phyloP scores from a whole-genome alignment of 345 rosid species.

The Nephelium lappaceum region DNA sequence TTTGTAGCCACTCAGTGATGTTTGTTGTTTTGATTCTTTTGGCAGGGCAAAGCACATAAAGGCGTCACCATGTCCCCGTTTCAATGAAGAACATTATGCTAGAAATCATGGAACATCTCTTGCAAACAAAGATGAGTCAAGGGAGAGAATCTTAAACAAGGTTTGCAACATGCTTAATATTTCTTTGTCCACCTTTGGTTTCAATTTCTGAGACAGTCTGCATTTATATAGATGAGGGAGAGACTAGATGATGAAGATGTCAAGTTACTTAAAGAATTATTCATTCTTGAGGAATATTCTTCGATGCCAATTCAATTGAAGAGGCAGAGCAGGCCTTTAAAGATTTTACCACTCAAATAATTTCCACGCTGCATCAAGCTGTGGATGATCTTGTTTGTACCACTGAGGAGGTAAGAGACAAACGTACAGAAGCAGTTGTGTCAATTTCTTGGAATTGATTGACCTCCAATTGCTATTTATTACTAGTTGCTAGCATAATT shows the following conservation, averaged over 20 bases:
- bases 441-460: background rate
- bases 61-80: slow-evolving; percentile 48
- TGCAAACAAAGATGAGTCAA: slow-evolving; percentile 43
- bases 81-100: slow-evolving; percentile 41
- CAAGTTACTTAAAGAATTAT: slow-evolving; percentile 67
- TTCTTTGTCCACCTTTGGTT: background rate
- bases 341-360: slow-evolving; percentile 43
- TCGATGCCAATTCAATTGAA: slow-evolving; percentile 43
- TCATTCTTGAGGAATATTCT: slow-evolving; percentile 50
- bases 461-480: background rate
- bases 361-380: slow-evolving; percentile 50
- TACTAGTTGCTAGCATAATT: background rate
- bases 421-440: background rate
- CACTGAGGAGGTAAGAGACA: slow-evolving; percentile 52
- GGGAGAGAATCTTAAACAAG: slow-evolving; percentile 53
- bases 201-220: slow-evolving; percentile 16
- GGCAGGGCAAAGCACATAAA: slow-evolving; percentile 88
- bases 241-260: slow-evolving; percentile 60
- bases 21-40: slow-evolving; percentile 11
- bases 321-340: slow-evolving; percentile 51
- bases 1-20: background rate
- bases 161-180: slow-evolving; percentile 36
- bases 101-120: slow-evolving; percentile 39
- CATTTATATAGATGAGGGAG: slow-evolving; percentile 55
- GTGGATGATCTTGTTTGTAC: slow-evolving; percentile 50